These are phyloP conservation scores for Gracilaria vermiculophylla DNA, from an alignment of 23 red algal genomes.

Conservation along the genomic window DNA sequence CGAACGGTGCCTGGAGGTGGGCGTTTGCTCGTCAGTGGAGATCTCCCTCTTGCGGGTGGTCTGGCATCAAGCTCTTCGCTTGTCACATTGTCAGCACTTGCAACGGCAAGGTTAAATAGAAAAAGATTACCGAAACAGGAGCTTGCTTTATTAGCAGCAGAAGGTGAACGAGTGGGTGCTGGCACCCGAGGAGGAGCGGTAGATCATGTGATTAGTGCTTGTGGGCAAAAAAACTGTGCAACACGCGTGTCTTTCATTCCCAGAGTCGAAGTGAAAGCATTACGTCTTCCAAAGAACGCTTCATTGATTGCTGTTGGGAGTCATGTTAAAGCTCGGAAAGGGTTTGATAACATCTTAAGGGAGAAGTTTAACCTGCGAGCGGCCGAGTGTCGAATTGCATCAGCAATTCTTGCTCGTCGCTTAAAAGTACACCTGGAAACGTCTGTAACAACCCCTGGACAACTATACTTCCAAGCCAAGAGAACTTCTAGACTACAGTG, in stretches of 20 bases:
- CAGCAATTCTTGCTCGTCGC: constrained; percentile 47
- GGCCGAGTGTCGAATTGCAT: constrained; percentile 57
- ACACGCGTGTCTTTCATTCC: constrained; percentile 48
- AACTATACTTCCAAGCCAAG: constrained; percentile 30
- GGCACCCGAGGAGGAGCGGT: constrained; percentile 59
- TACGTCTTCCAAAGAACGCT: not conserved
- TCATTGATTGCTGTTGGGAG: constrained; percentile 28
- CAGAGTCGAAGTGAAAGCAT: not conserved
- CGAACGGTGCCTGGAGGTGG: constrained; percentile 48
- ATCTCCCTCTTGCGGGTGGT: constrained; percentile 56
- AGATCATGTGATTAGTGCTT: constrained; percentile 57
- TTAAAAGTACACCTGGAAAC: constrained; percentile 29
- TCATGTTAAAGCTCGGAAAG: constrained; percentile 35
- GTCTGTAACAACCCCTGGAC: constrained; percentile 62
- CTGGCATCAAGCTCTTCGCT: constrained; percentile 61
- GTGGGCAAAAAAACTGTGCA: constrained; percentile 17
- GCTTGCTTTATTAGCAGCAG: constrained; percentile 35
- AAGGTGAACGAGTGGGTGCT: constrained; percentile 46
- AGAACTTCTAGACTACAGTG: constrained; percentile 35
- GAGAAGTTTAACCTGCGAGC: constrained; percentile 51
- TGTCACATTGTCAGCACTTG: constrained; percentile 35
- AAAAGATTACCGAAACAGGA: constrained; percentile 27
- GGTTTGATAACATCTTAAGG: constrained; percentile 11
- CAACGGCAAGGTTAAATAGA: constrained; percentile 47
- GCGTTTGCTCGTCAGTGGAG: constrained; percentile 39